Percentiles rank a stretch among this genome's conserved stretches.
These are phyloP conservation scores for Trametes hirsuta DNA, from an alignment of 1,284 basidiomycete genomes.

Conservation along the genomic window DNA sequence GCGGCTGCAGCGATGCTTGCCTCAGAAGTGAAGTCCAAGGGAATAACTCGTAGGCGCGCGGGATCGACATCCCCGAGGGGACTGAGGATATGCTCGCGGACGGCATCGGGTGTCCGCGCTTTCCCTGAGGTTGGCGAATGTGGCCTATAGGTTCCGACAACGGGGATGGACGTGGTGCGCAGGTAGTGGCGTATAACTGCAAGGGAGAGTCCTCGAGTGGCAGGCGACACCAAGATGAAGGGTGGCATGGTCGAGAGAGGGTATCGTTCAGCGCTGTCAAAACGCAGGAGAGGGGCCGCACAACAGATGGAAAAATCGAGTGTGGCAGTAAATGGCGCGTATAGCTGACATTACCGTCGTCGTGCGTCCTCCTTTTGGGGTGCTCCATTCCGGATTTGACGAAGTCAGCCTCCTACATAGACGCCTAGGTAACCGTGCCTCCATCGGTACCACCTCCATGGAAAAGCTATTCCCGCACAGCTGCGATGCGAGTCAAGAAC, in stretches of 20 bases:
- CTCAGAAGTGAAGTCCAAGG: constrained; percentile 55
- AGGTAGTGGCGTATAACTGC: constrained; percentile 60
- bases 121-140: constrained; percentile 11
- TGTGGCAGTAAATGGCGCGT: too few relatives aligned
- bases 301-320: too few relatives aligned
- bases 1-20: constrained; percentile 53
- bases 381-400: too few relatives aligned
- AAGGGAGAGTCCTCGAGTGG: constrained; percentile 57
- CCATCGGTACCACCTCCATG: too few relatives aligned
- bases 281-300: too few relatives aligned
- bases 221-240: constrained; percentile 50
- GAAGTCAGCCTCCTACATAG: too few relatives aligned
- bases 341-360: too few relatives aligned
- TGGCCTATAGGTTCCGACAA: constrained; percentile 58
- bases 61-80: constrained; percentile 46
- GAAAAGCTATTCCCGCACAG: too few relatives aligned
- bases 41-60: constrained; percentile 49
- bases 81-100: constrained; percentile 47
- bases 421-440: too few relatives aligned
- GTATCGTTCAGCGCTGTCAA: too few relatives aligned
- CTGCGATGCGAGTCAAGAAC: too few relatives aligned
- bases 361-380: too few relatives aligned
- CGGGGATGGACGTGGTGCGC: constrained; percentile 50
- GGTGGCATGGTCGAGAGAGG: constrained; percentile 28
- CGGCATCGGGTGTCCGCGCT: constrained; percentile 32